A percentile compares a stretch with the other conserved stretches of the same genome.
Evolutionary conservation across 306 rosid genomes (phyloP).

Genomic region (Vigna angularis): DNA sequence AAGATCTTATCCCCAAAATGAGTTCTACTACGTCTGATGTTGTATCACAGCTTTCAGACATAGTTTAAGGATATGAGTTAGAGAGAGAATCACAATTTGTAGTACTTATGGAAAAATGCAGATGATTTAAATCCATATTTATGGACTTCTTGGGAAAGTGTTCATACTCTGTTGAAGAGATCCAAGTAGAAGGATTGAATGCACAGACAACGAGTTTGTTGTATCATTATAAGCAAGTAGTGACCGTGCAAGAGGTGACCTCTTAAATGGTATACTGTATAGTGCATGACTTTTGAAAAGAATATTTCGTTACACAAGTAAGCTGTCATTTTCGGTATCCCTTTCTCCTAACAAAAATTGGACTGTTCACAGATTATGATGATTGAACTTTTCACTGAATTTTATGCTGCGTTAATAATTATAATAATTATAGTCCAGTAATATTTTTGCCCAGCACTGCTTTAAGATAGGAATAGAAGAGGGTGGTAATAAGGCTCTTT

Average conservation of each 20-base stretch:
- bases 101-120: background rate
- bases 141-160: background rate
- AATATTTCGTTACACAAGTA: slow-evolving; percentile 52
- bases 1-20: background rate
- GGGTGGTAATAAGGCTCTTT: background rate
- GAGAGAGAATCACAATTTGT: background rate
- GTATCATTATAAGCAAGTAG: slow-evolving; percentile 1
- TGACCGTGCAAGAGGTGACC: background rate
- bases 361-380: slow-evolving; percentile 5
- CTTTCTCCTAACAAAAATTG: slow-evolving; percentile 31
- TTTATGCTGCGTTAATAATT: slow-evolving; percentile 1
- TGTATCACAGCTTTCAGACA: background rate
- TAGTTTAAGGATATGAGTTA: background rate
- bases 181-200: background rate
- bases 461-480: background rate
- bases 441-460: slow-evolving; percentile 4
- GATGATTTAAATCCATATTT: slow-evolving; percentile 38
- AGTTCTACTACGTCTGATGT: background rate
- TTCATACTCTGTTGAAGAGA: slow-evolving; percentile 1
- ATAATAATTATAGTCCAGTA: background rate
- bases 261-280: slow-evolving; percentile 18
- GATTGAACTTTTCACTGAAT: slow-evolving; percentile 21
- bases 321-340: slow-evolving; percentile 34
- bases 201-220: background rate
- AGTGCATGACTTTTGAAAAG: slow-evolving; percentile 31